Base-by-base conservation (phyloP, 805 yeast species). In the Starmerella powellii region DNA sequence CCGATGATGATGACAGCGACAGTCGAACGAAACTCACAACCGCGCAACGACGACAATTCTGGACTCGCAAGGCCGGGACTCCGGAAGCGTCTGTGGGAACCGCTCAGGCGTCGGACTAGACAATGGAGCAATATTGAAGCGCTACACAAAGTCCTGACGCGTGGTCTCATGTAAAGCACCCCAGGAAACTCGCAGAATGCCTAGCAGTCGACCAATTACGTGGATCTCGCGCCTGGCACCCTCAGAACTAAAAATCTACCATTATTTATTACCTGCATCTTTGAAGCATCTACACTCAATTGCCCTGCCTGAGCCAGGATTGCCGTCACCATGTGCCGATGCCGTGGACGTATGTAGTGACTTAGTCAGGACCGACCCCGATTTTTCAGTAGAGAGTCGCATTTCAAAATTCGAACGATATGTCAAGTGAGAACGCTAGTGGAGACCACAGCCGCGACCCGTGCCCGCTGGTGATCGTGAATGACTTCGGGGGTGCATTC, bases 371-470 rank as follows among this genome's bases (percentile, higher is more conserved):
- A n/a, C 23, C 37, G 26, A 26, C 32, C 27, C 32, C 26, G 26
- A 23, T 27, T 27, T 27, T 27, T 27, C 30, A 27, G 15, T n/a
- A 27, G 15, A 8, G 6, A 8, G 30, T 13, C 15, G 15, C 5
- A 27, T 13, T 13, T 13, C 15, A 27, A 27, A 13, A 27, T n/a
- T 8, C 30, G 13, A 33, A 20, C 17, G 17, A n/a, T 10, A 33
- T n/a, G n/a, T 33, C 37, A 10, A 38, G 46, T 39, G 40, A 38
- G 27, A 40, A 28, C 24, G 35, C 46, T 16, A 39, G 40, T 11
- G 94, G 95, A 42, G 98, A 91, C 68, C 97, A 91, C 66, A 77
- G 95, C 34, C 83, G 97, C 76, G 99, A 91, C 63, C 99, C 99
- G 56, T 91, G 99, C 68, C 99, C 99, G 44, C 73, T 88, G 53